Evolutionary conservation across 1,284 basidiomycete genomes (phyloP), one percentile per base, ranked within the genome.

Genomic region (Tilletia caries): DNA sequence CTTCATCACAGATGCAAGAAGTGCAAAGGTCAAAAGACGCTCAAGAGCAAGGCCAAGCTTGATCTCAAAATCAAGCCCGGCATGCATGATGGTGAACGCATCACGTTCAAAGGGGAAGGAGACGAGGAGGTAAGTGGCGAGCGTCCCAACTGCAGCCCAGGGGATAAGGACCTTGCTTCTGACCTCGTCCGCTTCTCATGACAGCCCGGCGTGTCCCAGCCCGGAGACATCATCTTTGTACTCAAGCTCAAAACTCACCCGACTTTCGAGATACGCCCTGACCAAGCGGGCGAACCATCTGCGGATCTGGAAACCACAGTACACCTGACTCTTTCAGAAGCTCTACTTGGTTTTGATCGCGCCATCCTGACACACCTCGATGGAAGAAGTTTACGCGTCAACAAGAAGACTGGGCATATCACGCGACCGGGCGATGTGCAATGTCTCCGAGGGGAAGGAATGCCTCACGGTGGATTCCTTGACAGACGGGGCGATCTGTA

Each of bases 21-120:
- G 82, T 98, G 95, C 85, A 95, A 95, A 81, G 95, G 95, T 10
- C 87, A 88, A 68, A 91, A 91, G 83, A 91, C 89, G 0, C 87
- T 91, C 58, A 90, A 91, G 77, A 92, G 94, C 80, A 96, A 94
- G 86, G 92, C 91, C 87, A 76, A 77, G 44, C 71, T 83, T 37
- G 76, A 79, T 34, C 70, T 83, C 18, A 65, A 89, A 75, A 88
- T 98, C 58, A 92, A 95, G 78, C 90, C 89, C 68, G 95, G 95
- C n/a, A 94, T 93, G 88, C 84, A 89, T 6, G 89, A 95, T 79
- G 88, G 89, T 5, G 90, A 96, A 81, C 86, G 91, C 65, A 94
- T 98, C 69, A 90, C 95, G 1, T 88, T 98, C 67, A 86, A 89
- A 20, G 94, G 92, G 23, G 92, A 93, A 69, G 95, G 92, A 12